Conservation (phyloP, 371 early-diverging fungal species). For the Zancudomyces culisetae region DNA sequence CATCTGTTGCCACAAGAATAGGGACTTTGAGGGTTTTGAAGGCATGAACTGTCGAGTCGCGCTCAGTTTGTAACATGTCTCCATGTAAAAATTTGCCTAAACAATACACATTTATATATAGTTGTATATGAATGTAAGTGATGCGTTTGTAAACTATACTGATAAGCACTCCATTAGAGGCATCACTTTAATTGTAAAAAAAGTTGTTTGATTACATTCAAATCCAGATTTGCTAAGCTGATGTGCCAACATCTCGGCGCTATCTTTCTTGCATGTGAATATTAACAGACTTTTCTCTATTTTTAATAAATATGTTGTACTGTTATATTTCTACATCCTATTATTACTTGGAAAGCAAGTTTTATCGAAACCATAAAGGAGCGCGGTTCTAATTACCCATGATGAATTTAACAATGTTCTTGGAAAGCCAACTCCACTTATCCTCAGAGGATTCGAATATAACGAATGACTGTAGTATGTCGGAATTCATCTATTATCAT, state of each 20-base stretch:
- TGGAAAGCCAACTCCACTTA: slow-evolving; percentile 3
- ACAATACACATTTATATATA: not conserved
- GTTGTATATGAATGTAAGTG: too few relatives aligned
- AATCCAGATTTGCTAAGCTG: slow-evolving; percentile 1
- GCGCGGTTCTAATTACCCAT: not conserved
- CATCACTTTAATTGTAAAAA: not conserved
- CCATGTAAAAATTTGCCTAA: slow-evolving; percentile 27
- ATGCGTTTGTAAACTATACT: not conserved
- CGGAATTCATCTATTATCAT: slow-evolving; percentile 1
- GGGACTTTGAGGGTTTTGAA: slow-evolving; percentile 77
- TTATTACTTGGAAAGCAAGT: too few relatives aligned
- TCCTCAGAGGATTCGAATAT: slow-evolving; percentile 42
- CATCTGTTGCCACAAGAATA: slow-evolving; percentile 95
- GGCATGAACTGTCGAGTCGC: slow-evolving; percentile 79
- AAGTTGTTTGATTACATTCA: not conserved
- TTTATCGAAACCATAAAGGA: not conserved
- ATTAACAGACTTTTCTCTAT: slow-evolving; percentile 1
- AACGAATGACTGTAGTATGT: slow-evolving; percentile 50
- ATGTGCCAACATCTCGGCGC: not conserved
- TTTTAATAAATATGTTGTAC: not conserved
- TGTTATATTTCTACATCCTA: too few relatives aligned
- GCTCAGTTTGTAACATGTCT: slow-evolving; percentile 52
- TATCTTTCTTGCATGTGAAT: not conserved
- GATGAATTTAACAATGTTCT: not conserved
- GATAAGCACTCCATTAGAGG: not conserved